Conservation (phyloP, 257 asterid genomes). For the Craterostigma plantagineum region DNA sequence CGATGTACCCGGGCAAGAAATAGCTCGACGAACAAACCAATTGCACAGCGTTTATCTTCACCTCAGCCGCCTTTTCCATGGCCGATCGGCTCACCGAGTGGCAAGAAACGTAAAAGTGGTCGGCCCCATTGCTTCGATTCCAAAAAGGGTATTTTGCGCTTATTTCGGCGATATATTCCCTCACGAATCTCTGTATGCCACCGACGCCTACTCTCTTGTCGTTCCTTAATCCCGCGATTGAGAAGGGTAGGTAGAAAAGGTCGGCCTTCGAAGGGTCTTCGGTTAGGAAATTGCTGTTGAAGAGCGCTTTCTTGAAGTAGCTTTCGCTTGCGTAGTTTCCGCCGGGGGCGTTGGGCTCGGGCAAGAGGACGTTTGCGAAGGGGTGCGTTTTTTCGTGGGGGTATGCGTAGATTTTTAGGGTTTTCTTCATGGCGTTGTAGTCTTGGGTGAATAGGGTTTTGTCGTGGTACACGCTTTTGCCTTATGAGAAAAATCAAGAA, state of each 20-base stretch:
- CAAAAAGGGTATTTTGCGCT: conserved; percentile 46
- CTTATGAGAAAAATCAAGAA: not conserved
- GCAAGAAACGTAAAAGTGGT: conserved; percentile 80
- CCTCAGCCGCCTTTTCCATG: conserved; percentile 48
- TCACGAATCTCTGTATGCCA: conserved; percentile 43
- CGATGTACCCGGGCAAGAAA: conserved; percentile 44
- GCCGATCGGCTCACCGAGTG: conserved; percentile 75
- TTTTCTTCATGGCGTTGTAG: conserved; percentile 48
- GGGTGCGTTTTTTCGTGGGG: conserved; percentile 41
- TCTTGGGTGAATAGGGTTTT: conserved; percentile 25
- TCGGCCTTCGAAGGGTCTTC: conserved; percentile 49
- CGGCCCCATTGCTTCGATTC: conserved; percentile 77
- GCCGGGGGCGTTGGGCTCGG: conserved; percentile 20
- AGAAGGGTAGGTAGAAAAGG: conserved; percentile 76
- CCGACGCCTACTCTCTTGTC: conserved; percentile 60
- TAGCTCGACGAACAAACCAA: conserved; percentile 89
- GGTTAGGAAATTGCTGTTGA: conserved; percentile 53
- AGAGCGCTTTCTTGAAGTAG: conserved; percentile 61
- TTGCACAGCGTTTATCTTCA: conserved; percentile 61
- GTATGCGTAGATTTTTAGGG: conserved; percentile 45
- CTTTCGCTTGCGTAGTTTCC: conserved; percentile 96
- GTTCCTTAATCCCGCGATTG: conserved; percentile 52
- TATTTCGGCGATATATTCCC: conserved; percentile 23
- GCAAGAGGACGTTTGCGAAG: conserved; percentile 50
- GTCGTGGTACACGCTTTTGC: conserved; percentile 33